A percentile compares a stretch with the other conserved stretches of the same genome.
phyloP scores from a whole-genome alignment of 345 rosid genomes.

The Moricandia arvensis region DNA sequence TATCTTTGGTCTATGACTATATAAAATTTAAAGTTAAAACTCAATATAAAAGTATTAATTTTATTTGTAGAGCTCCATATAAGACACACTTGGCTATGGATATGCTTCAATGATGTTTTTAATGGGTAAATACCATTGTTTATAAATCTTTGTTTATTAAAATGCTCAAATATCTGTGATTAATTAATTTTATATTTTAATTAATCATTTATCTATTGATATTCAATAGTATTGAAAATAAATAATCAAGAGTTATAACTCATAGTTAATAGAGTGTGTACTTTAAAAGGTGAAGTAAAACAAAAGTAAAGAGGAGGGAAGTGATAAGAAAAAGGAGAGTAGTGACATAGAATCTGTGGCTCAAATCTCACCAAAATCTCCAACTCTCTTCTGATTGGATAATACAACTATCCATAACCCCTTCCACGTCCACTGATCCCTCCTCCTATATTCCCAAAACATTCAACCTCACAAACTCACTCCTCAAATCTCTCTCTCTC shows the following conservation, averaged over 20 bases:
- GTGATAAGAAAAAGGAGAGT: conserved; percentile 32
- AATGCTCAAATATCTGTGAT: neutral
- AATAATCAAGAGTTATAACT: neutral
- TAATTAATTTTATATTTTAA: neutral
- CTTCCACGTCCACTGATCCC: conserved; percentile 44
- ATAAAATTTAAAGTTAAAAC: too few species aligned
- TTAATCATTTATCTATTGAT: neutral
- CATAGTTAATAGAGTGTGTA: neutral
- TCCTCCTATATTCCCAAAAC: conserved; percentile 17
- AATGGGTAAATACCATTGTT: neutral
- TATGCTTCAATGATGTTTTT: too few species aligned
- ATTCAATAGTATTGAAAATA: neutral
- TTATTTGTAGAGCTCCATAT: too few species aligned
- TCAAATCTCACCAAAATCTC: conserved; percentile 33
- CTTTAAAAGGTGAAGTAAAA: neutral
- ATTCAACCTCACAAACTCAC: neutral
- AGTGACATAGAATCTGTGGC: conserved; percentile 25
- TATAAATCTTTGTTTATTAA: neutral
- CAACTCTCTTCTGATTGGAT: conserved; percentile 46
- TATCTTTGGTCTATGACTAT: too few species aligned
- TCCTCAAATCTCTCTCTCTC: conserved; percentile 24
- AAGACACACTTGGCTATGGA: too few species aligned
- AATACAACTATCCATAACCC: conserved; percentile 56
- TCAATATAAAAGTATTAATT: too few species aligned
- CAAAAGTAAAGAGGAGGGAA: neutral